These are phyloP conservation scores for Prillingera fragicola DNA, from an alignment of 1,284 basidiomycete species.

Conservation along the genomic window DNA sequence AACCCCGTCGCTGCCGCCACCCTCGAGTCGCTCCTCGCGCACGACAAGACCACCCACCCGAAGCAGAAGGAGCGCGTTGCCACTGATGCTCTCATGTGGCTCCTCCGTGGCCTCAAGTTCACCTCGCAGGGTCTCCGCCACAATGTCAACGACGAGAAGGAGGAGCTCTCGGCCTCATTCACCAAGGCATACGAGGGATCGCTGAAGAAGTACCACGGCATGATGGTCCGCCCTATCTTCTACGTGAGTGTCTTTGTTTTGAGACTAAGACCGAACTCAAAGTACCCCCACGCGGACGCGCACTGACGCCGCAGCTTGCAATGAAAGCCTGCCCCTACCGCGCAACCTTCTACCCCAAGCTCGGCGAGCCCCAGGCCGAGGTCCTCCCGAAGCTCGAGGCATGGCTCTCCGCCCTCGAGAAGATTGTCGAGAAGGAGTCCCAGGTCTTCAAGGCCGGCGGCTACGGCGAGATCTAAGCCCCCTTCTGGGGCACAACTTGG, in stretches of 20 bases:
- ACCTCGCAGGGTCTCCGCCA: constrained; percentile 77
- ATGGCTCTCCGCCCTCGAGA: constrained; percentile 72
- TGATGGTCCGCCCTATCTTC: constrained; percentile 80
- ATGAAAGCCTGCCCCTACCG: constrained; percentile 97
- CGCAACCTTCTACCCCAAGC: constrained; percentile 79
- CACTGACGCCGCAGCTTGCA: constrained; percentile 59
- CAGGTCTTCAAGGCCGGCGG: constrained; percentile 65
- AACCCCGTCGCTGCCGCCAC: constrained; percentile 64
- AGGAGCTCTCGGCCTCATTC: constrained; percentile 74
- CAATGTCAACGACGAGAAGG: constrained; percentile 61
- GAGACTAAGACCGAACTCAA: background rate
- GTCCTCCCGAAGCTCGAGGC: constrained; percentile 65
- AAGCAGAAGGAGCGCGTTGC: constrained; percentile 69
- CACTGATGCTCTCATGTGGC: constrained; percentile 89
- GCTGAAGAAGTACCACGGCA: constrained; percentile 80
- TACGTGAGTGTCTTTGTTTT: constrained; percentile 54
- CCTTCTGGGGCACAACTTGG: too few species aligned
- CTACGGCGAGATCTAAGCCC: constrained; percentile 55
- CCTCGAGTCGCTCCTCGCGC: constrained; percentile 75
- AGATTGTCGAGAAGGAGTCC: constrained; percentile 65
- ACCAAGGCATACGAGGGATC: constrained; percentile 74
- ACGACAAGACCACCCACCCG: constrained; percentile 61
- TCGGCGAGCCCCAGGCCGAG: constrained; percentile 66
- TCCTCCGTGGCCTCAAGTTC: constrained; percentile 83
- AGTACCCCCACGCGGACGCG: background rate